phyloP scores from a whole-genome alignment of 257 asterid species.

The Lavandula angustifolia region DNA sequence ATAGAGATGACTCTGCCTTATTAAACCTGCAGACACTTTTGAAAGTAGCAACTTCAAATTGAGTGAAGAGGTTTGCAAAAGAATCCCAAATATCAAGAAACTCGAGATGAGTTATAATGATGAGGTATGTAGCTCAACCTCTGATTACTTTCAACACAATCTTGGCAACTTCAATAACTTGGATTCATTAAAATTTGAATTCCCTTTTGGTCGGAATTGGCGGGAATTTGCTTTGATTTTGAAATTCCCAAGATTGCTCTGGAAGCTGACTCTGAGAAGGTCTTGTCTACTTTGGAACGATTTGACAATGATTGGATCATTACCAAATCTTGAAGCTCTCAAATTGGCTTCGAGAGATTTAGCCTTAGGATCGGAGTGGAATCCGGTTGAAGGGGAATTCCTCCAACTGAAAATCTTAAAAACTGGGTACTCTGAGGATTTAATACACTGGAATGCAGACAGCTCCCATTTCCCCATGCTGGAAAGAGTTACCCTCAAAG shows the following conservation, averaged over 20 bases:
- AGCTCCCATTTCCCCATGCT: neutral
- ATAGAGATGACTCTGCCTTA: neutral
- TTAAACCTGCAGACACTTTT: neutral
- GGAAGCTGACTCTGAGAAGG: neutral
- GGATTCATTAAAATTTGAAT: neutral
- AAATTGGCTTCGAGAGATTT: neutral
- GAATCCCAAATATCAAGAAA: constrained; percentile 6
- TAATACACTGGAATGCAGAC: constrained; percentile 10
- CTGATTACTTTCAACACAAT: neutral
- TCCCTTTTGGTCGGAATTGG: neutral
- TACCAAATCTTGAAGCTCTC: neutral
- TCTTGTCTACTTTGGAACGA: neutral
- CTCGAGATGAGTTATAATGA: neutral
- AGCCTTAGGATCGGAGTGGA: neutral
- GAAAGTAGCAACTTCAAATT: neutral
- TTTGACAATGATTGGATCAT: neutral
- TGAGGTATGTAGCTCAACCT: neutral
- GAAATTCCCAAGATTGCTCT: neutral
- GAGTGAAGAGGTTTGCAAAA: constrained; percentile 10
- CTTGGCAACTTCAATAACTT: neutral
- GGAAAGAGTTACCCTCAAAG: neutral
- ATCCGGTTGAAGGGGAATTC: neutral
- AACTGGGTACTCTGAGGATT: neutral
- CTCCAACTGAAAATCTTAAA: too few species aligned
- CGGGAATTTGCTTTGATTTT: neutral